Percentiles rank a stretch among this genome's conserved stretches.
These are phyloP conservation scores for Pseudophaeomoniella oleicola DNA, from an alignment of 2,329 filamentous ascomycete genomes.

Conservation along the genomic window DNA sequence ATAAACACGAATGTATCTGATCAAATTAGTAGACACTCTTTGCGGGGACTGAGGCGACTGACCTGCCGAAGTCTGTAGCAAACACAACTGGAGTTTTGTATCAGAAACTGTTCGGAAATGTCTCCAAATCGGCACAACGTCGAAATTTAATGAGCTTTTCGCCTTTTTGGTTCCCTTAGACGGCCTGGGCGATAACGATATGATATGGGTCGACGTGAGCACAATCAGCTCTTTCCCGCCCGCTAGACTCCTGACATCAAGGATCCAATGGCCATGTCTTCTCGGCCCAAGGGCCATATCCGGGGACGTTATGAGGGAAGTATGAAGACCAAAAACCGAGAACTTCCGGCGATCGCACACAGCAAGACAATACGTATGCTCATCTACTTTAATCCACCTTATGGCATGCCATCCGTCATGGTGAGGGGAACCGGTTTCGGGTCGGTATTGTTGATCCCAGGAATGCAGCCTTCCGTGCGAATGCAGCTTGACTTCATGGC, in stretches of 20 bases:
- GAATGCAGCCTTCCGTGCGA: conserved; percentile 8
- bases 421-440: conserved; percentile 6
- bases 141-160: conserved; percentile 15
- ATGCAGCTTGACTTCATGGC: conserved; percentile 11
- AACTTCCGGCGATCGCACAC: conserved; percentile 34
- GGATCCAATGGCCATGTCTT: conserved; percentile 34
- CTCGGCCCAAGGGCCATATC: conserved; percentile 21
- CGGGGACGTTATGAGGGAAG: conserved; percentile 12
- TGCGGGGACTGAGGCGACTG: conserved; percentile 7
- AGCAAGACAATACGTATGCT: conserved; percentile 24
- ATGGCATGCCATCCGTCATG: conserved; percentile 30
- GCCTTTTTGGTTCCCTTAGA: conserved; percentile 9
- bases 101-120: conserved; percentile 42
- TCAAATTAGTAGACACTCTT: no score
- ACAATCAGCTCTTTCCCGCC: not conserved
- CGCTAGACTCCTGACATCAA: conserved; percentile 19
- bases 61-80: conserved; percentile 19
- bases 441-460: conserved; percentile 6
- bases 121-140: conserved; percentile 30
- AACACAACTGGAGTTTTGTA: conserved; percentile 28
- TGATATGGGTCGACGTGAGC: not conserved
- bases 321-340: conserved; percentile 20
- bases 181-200: conserved; percentile 16
- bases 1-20: conserved; percentile 23
- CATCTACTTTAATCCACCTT: conserved; percentile 21